Conservation (phyloP, 768 basidiomycete species). For the Leucocoprinus birnbaumii region DNA sequence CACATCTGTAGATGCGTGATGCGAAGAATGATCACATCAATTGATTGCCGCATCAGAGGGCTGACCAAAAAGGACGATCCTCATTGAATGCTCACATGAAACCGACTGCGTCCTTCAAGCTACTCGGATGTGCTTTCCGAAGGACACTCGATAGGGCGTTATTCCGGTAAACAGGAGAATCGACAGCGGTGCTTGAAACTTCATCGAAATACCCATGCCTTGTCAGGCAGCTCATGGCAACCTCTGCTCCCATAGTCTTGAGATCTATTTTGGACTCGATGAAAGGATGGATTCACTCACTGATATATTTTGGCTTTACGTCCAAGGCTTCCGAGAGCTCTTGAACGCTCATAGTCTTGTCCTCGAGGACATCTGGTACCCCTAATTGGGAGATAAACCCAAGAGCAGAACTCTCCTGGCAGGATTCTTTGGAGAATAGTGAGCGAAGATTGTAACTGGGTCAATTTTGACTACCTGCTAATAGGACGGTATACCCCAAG, state of each 20-base stretch:
- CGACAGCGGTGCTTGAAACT: background rate
- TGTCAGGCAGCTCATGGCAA: slow-evolving; percentile 2
- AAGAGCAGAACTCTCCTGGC: slow-evolving; percentile 7
- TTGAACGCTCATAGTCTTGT: background rate
- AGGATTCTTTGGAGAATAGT: background rate
- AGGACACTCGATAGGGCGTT: slow-evolving; percentile 2
- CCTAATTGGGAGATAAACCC: background rate
- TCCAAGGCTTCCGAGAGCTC: slow-evolving; percentile 3
- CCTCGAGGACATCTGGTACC: background rate
- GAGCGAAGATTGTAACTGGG: too few species aligned
- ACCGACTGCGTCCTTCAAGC: slow-evolving; percentile 3
- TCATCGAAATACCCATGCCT: slow-evolving; percentile 6
- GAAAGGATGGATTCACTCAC: background rate
- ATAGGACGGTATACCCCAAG: slow-evolving; percentile 1
- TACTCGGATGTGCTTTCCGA: background rate
- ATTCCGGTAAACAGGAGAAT: background rate
- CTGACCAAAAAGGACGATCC: background rate
- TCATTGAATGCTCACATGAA: background rate
- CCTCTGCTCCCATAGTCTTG: background rate
- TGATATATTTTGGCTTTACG: background rate
- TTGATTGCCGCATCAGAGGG: background rate
- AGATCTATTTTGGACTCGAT: background rate
- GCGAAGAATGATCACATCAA: too few species aligned
- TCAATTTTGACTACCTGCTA: background rate
- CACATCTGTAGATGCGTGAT: slow-evolving; percentile 2